Evolutionary conservation across 257 asterid genomes (phyloP).

Genomic region (Vinca minor): DNA sequence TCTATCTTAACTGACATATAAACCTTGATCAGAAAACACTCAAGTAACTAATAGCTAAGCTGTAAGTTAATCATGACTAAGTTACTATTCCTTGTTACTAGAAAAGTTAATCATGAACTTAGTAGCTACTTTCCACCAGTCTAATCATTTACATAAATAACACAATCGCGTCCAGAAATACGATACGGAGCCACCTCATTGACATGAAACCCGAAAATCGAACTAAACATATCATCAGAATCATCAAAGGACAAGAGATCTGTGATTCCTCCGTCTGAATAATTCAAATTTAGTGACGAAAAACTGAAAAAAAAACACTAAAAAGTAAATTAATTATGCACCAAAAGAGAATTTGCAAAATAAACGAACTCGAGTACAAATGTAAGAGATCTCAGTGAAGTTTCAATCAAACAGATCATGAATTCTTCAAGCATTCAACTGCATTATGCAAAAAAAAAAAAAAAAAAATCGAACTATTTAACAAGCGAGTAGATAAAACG

Average conservation of each 20-base stretch:
- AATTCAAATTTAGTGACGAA: not conserved
- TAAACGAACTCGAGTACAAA: not conserved
- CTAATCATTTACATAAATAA: not conserved
- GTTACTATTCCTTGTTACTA: too few species aligned
- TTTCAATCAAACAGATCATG: not conserved
- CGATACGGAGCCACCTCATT: not conserved
- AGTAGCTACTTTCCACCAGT: not conserved
- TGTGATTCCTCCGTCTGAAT: not conserved
- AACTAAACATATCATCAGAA: not conserved
- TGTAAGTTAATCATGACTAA: not conserved
- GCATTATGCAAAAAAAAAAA: constrained; percentile 5
- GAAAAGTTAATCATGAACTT: too few species aligned
- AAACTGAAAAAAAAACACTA: not conserved
- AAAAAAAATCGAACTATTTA: not conserved
- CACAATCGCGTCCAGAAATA: not conserved
- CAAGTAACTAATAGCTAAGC: not conserved
- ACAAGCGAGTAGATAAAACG: constrained; percentile 7
- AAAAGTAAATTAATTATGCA: not conserved
- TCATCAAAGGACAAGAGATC: constrained; percentile 8
- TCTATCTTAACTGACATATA: too few species aligned
- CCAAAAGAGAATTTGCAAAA: not conserved
- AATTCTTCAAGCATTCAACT: not conserved
- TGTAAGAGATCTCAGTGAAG: constrained; percentile 10
- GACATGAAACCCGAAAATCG: not conserved
- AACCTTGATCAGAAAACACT: not conserved